A percentile compares a stretch with the other conserved stretches of the same genome.
Conservation (phyloP, 1,284 basidiomycete genomes). For the Somion occarium region DNA sequence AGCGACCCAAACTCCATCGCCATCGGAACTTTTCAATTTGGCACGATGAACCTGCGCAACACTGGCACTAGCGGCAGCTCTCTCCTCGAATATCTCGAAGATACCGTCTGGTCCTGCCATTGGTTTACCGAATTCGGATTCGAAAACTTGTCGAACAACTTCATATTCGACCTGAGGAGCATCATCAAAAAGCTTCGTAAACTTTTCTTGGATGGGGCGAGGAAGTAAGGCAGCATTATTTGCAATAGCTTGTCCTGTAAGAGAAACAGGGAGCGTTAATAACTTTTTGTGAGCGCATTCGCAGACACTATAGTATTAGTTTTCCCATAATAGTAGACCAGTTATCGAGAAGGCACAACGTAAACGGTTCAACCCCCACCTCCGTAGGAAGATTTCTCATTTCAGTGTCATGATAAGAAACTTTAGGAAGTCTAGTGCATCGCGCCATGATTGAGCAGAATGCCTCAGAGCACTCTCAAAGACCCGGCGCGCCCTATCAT, state of each 20-base stretch:
- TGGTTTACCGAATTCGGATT: conserved; percentile 62
- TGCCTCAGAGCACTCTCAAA: too few relatives aligned
- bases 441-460: too few relatives aligned
- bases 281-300: too few relatives aligned
- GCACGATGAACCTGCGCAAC: conserved; percentile 89
- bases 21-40: conserved; percentile 46
- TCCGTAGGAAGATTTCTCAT: too few relatives aligned
- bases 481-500: too few relatives aligned
- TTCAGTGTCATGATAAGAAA: too few relatives aligned
- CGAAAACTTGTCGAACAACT: conserved; percentile 67
- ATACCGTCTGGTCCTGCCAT: conserved; percentile 64
- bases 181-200: conserved; percentile 79
- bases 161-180: conserved; percentile 79
- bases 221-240: conserved; percentile 83
- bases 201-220: conserved; percentile 75
- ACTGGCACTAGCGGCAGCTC: conserved; percentile 79
- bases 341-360: too few relatives aligned
- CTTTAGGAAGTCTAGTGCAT: too few relatives aligned
- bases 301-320: neutral
- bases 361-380: too few relatives aligned
- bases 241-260: conserved; percentile 67
- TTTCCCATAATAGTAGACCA: too few relatives aligned
- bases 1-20: conserved; percentile 56
- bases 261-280: neutral
- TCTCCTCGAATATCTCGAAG: conserved; percentile 73